Base-by-base conservation (phyloP, 495 filamentous ascomycete genomes). In the Annulohypoxylon bovei region DNA sequence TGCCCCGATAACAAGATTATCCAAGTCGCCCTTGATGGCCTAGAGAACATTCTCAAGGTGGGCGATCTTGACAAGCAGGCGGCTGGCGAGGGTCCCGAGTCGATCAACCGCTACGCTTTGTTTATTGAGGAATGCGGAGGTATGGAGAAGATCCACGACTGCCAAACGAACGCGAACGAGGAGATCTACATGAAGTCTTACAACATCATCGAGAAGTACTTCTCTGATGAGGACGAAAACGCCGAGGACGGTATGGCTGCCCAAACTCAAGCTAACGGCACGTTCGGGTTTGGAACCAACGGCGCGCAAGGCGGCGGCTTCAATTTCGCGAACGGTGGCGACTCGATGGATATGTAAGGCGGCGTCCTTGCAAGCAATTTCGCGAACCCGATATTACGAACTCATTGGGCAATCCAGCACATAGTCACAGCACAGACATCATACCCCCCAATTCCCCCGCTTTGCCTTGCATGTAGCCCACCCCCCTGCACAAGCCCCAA, bases 151-250 rank as follows among this genome's bases (percentile, higher is more conserved):
- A 98, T 99, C 75, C 96, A 99, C 81, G 94, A 98, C 72, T 97
- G 95, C 88, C 96, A 99, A 85, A 97, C 95, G 82, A 99, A 99
- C 73, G 95, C 96, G 82, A 99, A 99, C 83, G 96, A 98, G 82
- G 96, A 99, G 83, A 99, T 99, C 73, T 99, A 99, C 87, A 98
- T 99, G 95, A 99, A 99, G 89, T 97, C 96, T 0, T 99, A 97
- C 86, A 98, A 95, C 85, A 98, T 99, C 82, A 99, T 99, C 75
- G 96, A 98, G 88, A 98, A 97, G 85, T 98, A 99, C 86, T 99
- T 99, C 87, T 97, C 94, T 0, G 96, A 99, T 77, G 95, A 99
- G 72, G 95, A 98, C 11, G 96, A 96, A 75, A 90, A 88, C 66
- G 93, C 85, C 60, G 91, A 88, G 70, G 92, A 93, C 53, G 78